Base-by-base conservation (phyloP, 2,329 filamentous ascomycete genomes). In the Hirsutella minnesotensis region DNA sequence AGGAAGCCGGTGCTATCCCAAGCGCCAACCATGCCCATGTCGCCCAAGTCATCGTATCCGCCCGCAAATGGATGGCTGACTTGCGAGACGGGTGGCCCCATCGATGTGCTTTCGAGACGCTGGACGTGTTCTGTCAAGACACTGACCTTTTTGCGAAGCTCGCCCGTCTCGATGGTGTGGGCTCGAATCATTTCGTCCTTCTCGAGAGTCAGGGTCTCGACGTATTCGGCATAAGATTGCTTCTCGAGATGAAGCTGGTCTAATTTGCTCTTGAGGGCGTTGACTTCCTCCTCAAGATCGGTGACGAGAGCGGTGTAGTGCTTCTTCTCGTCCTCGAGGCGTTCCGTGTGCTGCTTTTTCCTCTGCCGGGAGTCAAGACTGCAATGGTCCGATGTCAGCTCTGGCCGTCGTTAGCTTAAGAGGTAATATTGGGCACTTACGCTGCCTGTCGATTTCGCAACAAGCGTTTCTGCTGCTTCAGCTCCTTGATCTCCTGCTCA, bases 281-380 rank as follows among this genome's bases (percentile, higher is more conserved):
- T 68, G 50, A 94, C 68, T 52, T 86, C 81, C 45, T 92, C 83
- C 58, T 95, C 86, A 57, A 95, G 73, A 43, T 82, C 75, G 51
- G 68, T 76, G 58, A 95, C 85, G 58, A 85, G 68, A 53, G 77
- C 75, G 44, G 82, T 85, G 69, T 79, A 94, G 46, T 85, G 78
- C 72, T 95, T 95, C 75, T 96, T 95, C 70, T 96, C 90, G 62
- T 92, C 84, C 64, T 96, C 92, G 38, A 96, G 78, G 54, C 92
- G 82, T 68, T 96, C 92, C 29, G 92, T 96, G 68, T 96, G 90
- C 67, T 87, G 84, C 77, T 96, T 96, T 75, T 96, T 98, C 55
- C 92, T 82, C 65, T 96, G 90, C 52, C 92, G 81, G 37, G 92
- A 96, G 67, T 96, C 90, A 55, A 98, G 83, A 52, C 87, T 94